Evolutionary conservation across 2,329 filamentous ascomycete genomes (phyloP).

Genomic region (Ceratocystis papillata): DNA sequence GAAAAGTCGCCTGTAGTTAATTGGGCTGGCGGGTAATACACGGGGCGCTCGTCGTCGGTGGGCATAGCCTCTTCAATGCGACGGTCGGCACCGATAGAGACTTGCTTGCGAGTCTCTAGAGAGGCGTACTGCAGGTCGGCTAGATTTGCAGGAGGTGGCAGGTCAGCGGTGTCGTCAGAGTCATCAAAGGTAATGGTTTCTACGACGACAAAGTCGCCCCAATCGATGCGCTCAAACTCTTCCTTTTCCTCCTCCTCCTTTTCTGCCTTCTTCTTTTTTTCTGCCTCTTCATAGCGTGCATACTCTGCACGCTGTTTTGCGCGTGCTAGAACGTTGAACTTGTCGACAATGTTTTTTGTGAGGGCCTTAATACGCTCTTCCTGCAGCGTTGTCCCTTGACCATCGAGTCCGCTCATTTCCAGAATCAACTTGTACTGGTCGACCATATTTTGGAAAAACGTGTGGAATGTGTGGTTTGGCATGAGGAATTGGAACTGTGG

Average conservation of each 20-base stretch:
- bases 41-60: constrained; percentile 47
- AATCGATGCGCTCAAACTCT: constrained; percentile 78
- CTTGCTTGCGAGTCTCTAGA: constrained; percentile 85
- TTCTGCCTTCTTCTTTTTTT: constrained; percentile 82
- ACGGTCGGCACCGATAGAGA: constrained; percentile 69
- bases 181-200: constrained; percentile 91
- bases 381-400: constrained; percentile 55
- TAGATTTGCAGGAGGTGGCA: constrained; percentile 80
- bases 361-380: constrained; percentile 63
- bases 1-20: constrained; percentile 34
- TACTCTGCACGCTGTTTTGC: constrained; percentile 83
- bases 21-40: constrained; percentile 31
- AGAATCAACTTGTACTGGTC: constrained; percentile 86
- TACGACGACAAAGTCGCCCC: constrained; percentile 94
- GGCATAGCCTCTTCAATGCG: constrained; percentile 95
- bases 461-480: constrained; percentile 89
- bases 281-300: constrained; percentile 68
- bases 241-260: constrained; percentile 69
- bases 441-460: constrained; percentile 84
- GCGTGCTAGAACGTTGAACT: constrained; percentile 65
- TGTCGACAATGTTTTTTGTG: constrained; percentile 64
- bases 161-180: constrained; percentile 70
- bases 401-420: constrained; percentile 55
- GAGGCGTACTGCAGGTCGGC: constrained; percentile 90
- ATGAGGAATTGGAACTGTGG: constrained; percentile 94